phyloP scores from a whole-genome alignment of 2,329 filamentous ascomycete species.

The Talaromyces atroroseus region DNA sequence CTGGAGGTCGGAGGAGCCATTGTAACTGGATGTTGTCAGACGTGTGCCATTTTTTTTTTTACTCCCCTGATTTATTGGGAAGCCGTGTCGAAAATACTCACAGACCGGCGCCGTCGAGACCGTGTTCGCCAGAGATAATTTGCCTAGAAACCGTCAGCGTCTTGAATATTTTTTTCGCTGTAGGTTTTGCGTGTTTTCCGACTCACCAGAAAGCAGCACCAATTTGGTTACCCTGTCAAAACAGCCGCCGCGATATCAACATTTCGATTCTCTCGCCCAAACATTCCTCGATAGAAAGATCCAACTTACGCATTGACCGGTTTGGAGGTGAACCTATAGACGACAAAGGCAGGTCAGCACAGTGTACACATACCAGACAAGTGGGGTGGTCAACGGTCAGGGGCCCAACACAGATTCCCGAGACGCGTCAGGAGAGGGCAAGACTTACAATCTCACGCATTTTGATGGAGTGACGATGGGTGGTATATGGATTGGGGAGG shows the following conservation, averaged over 20 bases:
- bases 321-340: slow-evolving; percentile 94
- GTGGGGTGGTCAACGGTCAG: slow-evolving; percentile 27
- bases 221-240: slow-evolving; percentile 92
- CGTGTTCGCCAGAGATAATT: slow-evolving; percentile 84
- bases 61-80: slow-evolving; percentile 10
- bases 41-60: slow-evolving; percentile 16
- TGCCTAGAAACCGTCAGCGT: slow-evolving; percentile 55
- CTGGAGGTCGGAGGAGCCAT: slow-evolving; percentile 96
- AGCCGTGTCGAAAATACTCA: slow-evolving; percentile 50
- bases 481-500: neutral
- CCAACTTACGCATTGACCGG: slow-evolving; percentile 91
- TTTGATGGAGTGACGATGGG: slow-evolving; percentile 36
- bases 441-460: slow-evolving; percentile 70
- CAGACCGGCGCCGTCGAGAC: slow-evolving; percentile 95
- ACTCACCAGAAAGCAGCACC: slow-evolving; percentile 97
- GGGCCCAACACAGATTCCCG: slow-evolving; percentile 22
- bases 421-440: slow-evolving; percentile 31
- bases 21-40: slow-evolving; percentile 60
- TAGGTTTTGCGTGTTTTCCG: slow-evolving; percentile 1
- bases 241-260: slow-evolving; percentile 27
- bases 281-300: slow-evolving; percentile 6
- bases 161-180: neutral
- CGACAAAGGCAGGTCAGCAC: slow-evolving; percentile 35
- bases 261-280: neutral
- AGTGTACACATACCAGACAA: slow-evolving; percentile 19